These are phyloP conservation scores for Cucumis melo DNA, from an alignment of 306 rosid genomes.

Conservation along the genomic window DNA sequence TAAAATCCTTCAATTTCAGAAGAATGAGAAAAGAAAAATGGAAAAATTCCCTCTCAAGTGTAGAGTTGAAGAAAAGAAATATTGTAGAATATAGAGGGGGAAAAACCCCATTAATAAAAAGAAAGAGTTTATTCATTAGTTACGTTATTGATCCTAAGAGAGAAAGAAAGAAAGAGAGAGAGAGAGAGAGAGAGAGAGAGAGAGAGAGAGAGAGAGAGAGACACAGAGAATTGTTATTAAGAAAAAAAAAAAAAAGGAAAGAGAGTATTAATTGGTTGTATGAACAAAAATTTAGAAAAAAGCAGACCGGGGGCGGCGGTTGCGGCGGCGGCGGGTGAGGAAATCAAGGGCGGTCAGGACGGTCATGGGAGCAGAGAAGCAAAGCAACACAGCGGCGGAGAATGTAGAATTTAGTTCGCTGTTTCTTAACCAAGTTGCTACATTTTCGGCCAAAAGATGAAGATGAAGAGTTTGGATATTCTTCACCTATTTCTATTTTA, in stretches of 20 bases:
- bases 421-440: constrained; percentile 10
- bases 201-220: background rate
- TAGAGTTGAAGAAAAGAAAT: background rate
- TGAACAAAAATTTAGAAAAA: background rate
- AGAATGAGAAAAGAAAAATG: too few species aligned
- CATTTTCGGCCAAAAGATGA: constrained; percentile 5
- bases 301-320: background rate
- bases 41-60: too few species aligned
- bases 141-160: too few species aligned
- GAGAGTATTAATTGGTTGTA: too few species aligned
- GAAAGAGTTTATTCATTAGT: too few species aligned
- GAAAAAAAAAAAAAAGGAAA: background rate
- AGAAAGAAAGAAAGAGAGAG: background rate
- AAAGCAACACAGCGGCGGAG: constrained; percentile 11
- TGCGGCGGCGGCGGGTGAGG: background rate
- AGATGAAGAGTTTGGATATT: background rate
- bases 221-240: background rate
- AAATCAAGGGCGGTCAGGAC: constrained; percentile 1
- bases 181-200: background rate
- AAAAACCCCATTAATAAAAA: too few species aligned
- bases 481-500: background rate
- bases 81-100: too few species aligned
- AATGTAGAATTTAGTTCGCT: constrained; percentile 10
- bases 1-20: too few species aligned
- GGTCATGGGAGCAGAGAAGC: constrained; percentile 10